A percentile compares a stretch with the other conserved stretches of the same genome.
Evolutionary conservation across 2,329 filamentous ascomycete species (phyloP).

Genomic region (Diplocarpon mali): DNA sequence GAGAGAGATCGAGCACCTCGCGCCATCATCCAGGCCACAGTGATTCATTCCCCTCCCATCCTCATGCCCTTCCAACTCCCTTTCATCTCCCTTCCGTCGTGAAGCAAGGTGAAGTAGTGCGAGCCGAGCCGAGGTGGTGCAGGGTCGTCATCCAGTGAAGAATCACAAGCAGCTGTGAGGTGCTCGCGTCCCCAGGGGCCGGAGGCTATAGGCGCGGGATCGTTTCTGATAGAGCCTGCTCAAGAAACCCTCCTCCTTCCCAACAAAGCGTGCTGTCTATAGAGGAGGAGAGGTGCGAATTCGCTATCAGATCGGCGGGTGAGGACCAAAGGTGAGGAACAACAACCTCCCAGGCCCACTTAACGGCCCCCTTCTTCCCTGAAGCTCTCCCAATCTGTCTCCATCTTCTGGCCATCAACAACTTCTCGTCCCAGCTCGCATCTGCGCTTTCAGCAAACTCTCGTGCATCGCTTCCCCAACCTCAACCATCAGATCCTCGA

Average conservation of each 20-base stretch:
- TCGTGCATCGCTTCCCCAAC: too few species aligned
- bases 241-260: too few species aligned
- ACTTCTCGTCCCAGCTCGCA: neutral
- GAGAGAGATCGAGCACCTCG: too few species aligned
- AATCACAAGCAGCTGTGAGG: too few species aligned
- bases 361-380: neutral
- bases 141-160: neutral
- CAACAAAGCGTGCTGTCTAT: neutral
- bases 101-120: neutral
- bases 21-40: too few species aligned
- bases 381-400: conserved; percentile 1
- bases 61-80: too few species aligned
- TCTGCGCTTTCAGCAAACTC: neutral
- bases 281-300: neutral
- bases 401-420: conserved; percentile 1
- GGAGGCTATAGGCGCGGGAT: neutral
- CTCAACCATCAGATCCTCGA: neutral
- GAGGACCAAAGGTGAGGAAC: neutral
- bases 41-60: neutral
- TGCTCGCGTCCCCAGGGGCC: too few species aligned
- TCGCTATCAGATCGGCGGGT: neutral
- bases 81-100: neutral
- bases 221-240: neutral
- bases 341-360: neutral
- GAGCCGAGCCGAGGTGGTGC: neutral